phyloP scores from a whole-genome alignment of 2,329 filamentous ascomycete species.

The Botrytis hyacinthi region DNA sequence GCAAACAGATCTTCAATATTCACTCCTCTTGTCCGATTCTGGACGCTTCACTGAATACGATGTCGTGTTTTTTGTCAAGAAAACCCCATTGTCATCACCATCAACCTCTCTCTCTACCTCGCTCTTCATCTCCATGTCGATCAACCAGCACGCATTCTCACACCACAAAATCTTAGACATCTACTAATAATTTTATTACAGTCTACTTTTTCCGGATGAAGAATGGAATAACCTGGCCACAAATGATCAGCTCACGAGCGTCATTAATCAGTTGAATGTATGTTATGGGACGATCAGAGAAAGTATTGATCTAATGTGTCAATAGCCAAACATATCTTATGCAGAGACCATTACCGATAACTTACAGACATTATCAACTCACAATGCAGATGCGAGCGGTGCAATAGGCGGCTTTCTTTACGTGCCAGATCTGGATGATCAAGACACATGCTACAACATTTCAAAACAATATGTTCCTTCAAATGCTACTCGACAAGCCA shows the following conservation, averaged over 20 bases:
- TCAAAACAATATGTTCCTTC: conserved; percentile 65
- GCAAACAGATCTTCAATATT: background rate
- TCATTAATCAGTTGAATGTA: conserved; percentile 34
- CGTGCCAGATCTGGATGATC: conserved; percentile 65
- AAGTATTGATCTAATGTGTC: background rate
- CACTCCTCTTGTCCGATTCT: background rate
- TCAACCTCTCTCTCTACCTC: background rate
- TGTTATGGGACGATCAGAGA: conserved; percentile 8
- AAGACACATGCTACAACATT: conserved; percentile 61
- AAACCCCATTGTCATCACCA: background rate
- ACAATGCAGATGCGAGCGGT: conserved; percentile 57
- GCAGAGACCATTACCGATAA: conserved; percentile 48
- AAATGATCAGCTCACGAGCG: conserved; percentile 23
- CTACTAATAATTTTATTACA: conserved; percentile 28
- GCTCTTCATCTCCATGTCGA: background rate
- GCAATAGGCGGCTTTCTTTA: conserved; percentile 79
- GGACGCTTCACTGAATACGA: background rate
- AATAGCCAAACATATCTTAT: conserved; percentile 37
- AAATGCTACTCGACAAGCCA: conserved; percentile 70
- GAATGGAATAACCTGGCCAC: conserved; percentile 32
- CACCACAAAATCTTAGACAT: background rate
- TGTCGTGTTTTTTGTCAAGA: background rate
- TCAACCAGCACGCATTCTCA: background rate
- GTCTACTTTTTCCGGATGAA: conserved; percentile 36
- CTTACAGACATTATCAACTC: conserved; percentile 74